Percentiles rank a stretch among this genome's conserved stretches.
Conservation (phyloP, 768 basidiomycete species). For the Leccinum longicurvipes region DNA sequence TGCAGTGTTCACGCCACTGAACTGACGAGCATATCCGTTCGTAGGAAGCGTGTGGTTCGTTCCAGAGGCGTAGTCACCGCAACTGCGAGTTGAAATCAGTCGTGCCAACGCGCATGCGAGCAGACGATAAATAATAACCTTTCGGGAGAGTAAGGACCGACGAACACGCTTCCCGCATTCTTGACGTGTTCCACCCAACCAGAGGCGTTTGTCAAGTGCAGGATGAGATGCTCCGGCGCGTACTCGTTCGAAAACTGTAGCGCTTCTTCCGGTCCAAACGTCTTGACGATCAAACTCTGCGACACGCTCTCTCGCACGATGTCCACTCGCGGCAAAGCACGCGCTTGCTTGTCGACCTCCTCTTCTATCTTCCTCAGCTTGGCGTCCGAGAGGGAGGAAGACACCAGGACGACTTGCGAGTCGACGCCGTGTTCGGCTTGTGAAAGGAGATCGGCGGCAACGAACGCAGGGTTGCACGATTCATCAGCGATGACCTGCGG, state of each 20-base stretch:
- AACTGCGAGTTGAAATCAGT: conserved; percentile 46
- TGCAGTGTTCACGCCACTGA: conserved; percentile 94
- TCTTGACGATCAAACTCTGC: conserved; percentile 87
- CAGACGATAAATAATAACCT: conserved; percentile 53
- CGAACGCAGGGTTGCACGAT: conserved; percentile 81
- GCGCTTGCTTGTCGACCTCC: conserved; percentile 86
- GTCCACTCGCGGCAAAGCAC: conserved; percentile 79
- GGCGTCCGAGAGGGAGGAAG: conserved; percentile 61
- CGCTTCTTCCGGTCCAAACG: conserved; percentile 65
- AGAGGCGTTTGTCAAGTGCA: conserved; percentile 78
- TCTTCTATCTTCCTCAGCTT: conserved; percentile 73
- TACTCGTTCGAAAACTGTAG: conserved; percentile 94
- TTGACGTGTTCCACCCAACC: conserved; percentile 62
- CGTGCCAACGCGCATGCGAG: background rate
- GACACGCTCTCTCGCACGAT: conserved; percentile 87
- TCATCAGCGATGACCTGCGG: conserved; percentile 88
- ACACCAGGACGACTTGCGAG: conserved; percentile 94
- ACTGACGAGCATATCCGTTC: conserved; percentile 95
- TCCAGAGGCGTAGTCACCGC: conserved; percentile 97
- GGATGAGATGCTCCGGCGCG: conserved; percentile 95
- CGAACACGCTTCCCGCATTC: conserved; percentile 96
- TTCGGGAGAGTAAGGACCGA: conserved; percentile 93
- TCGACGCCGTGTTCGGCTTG: conserved; percentile 99
- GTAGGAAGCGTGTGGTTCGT: conserved; percentile 98
- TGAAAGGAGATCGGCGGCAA: conserved; percentile 94